phyloP scores from a whole-genome alignment of 2,329 filamentous ascomycete species.

The Colletotrichum liaoningense region DNA sequence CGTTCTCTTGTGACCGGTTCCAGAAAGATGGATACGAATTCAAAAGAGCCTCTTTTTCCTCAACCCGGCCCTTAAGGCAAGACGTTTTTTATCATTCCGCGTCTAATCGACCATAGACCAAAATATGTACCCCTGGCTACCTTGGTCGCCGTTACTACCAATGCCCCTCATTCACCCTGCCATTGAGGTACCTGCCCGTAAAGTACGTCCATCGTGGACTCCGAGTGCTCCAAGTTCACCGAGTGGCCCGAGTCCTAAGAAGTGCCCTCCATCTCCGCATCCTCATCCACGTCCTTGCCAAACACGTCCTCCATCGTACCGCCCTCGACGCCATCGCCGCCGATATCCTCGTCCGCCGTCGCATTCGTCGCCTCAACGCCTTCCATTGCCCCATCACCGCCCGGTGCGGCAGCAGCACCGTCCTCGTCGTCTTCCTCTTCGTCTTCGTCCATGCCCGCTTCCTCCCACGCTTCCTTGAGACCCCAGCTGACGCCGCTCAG shows the following conservation, averaged over 20 bases:
- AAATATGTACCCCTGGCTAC: too few relatives aligned
- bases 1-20: background rate
- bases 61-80: background rate
- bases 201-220: background rate
- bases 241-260: slow-evolving; percentile 11
- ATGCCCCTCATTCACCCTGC: background rate
- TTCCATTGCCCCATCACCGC: slow-evolving; percentile 59
- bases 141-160: background rate
- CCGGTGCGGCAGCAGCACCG: slow-evolving; percentile 52
- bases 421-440: slow-evolving; percentile 56
- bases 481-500: slow-evolving; percentile 75
- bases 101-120: background rate
- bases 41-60: background rate
- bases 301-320: slow-evolving; percentile 67
- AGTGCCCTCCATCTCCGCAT: slow-evolving; percentile 56
- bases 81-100: background rate
- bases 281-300: slow-evolving; percentile 65
- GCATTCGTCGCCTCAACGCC: slow-evolving; percentile 55
- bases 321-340: slow-evolving; percentile 60
- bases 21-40: background rate
- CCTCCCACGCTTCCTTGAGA: slow-evolving; percentile 68
- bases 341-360: slow-evolving; percentile 52
- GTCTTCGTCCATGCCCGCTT: slow-evolving; percentile 52
- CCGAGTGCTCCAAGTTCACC: background rate
- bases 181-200: background rate